phyloP scores from a whole-genome alignment of 1,284 basidiomycete genomes.

The Peniophora sp. region DNA sequence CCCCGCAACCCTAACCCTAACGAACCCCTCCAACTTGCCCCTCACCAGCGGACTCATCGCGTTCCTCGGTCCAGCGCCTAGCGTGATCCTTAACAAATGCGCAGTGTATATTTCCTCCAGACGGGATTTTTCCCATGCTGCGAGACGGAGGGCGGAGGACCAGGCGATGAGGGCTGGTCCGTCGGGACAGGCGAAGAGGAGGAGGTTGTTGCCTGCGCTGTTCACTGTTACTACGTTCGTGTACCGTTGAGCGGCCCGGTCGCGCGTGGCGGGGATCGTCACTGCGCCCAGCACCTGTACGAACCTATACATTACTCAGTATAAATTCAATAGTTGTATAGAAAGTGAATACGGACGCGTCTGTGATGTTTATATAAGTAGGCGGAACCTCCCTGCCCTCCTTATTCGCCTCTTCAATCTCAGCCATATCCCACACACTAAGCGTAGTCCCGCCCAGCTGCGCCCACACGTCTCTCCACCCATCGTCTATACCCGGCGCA shows the following conservation, averaged over 20 bases:
- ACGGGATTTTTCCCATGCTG: conserved; percentile 92
- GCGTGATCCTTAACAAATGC: conserved; percentile 76
- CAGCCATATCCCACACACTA: conserved; percentile 85
- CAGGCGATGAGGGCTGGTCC: conserved; percentile 74
- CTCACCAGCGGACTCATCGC: conserved; percentile 58
- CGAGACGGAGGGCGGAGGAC: conserved; percentile 86
- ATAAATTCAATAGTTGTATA: neutral
- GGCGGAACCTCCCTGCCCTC: conserved; percentile 80
- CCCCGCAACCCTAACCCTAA: conserved; percentile 85
- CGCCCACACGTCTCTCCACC: conserved; percentile 91
- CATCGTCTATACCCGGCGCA: conserved; percentile 64
- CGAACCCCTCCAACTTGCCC: conserved; percentile 89
- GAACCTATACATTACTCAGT: conserved; percentile 33
- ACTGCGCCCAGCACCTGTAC: conserved; percentile 68
- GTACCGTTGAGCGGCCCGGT: conserved; percentile 46
- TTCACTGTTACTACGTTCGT: conserved; percentile 87
- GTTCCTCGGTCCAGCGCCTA: conserved; percentile 47
- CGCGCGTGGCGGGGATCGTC: conserved; percentile 46
- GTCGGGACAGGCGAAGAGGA: conserved; percentile 82
- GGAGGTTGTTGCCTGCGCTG: conserved; percentile 87
- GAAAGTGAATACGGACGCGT: conserved; percentile 47
- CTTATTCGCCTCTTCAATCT: conserved; percentile 74
- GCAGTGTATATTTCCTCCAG: conserved; percentile 98
- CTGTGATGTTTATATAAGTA: conserved; percentile 80
- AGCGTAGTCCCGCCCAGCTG: conserved; percentile 91